phyloP scores from a whole-genome alignment of 148 eudicot species.

The Diospyros lotus region DNA sequence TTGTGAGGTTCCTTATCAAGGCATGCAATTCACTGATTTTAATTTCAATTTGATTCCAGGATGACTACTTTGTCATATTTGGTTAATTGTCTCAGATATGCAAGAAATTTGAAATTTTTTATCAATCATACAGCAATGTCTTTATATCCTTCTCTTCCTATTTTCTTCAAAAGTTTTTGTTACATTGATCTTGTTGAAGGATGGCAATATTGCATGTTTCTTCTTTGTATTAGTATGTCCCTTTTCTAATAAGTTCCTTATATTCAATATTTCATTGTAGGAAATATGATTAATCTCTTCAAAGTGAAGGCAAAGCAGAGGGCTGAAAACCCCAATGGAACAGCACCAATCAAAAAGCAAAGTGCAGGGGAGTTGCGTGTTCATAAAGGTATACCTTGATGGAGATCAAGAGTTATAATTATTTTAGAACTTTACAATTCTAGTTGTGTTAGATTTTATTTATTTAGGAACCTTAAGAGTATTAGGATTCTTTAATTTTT shows the following conservation, averaged over 20 bases:
- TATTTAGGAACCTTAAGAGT: too few relatives aligned
- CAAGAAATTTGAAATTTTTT: neutral
- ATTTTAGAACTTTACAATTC: too few relatives aligned
- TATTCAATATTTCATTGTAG: constrained; percentile 25
- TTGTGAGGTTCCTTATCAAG: neutral
- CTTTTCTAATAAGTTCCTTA: neutral
- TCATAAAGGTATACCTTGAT: constrained; percentile 47
- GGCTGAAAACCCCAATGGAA: constrained; percentile 71
- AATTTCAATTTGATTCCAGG: neutral
- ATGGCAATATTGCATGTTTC: neutral
- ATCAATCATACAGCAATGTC: neutral
- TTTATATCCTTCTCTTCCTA: neutral
- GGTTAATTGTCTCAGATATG: neutral
- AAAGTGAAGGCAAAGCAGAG: constrained; percentile 77
- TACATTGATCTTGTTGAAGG: neutral
- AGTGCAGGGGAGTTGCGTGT: constrained; percentile 85
- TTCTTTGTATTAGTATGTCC: neutral
- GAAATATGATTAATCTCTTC: constrained; percentile 71
- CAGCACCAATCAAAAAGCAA: constrained; percentile 65
- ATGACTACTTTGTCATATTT: neutral
- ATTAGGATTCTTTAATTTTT: too few relatives aligned
- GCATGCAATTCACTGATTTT: neutral
- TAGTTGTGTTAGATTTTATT: too few relatives aligned
- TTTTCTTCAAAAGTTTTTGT: neutral
- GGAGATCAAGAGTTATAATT: too few relatives aligned